Percentiles rank a stretch among this genome's conserved stretches.
Conservation (phyloP, 2,329 filamentous ascomycete genomes). For the Shiraia sp. region DNA sequence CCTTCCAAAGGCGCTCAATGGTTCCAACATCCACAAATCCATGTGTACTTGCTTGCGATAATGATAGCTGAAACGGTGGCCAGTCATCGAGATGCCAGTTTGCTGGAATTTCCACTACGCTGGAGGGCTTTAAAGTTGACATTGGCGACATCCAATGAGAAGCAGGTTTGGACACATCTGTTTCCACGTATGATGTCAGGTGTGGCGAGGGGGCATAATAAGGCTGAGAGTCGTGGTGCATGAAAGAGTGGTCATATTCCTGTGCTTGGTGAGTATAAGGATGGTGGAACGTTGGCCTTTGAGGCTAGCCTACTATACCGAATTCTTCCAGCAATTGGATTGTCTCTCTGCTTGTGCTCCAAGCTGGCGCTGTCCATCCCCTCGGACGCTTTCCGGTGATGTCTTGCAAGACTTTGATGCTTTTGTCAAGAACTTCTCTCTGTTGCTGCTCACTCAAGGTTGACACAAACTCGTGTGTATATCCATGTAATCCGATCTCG, state of each 20-base stretch:
- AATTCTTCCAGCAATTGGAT: slow-evolving; percentile 48
- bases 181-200: slow-evolving; percentile 50
- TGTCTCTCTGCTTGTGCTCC: slow-evolving; percentile 44
- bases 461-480: slow-evolving; percentile 46
- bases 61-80: slow-evolving; percentile 48
- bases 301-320: slow-evolving; percentile 36
- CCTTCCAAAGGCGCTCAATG: slow-evolving; percentile 51
- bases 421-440: slow-evolving; percentile 42
- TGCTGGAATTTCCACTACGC: slow-evolving; percentile 51
- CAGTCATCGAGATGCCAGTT: slow-evolving; percentile 58
- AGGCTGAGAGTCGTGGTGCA: slow-evolving; percentile 54
- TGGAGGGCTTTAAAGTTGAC: slow-evolving; percentile 31
- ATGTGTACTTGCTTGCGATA: slow-evolving; percentile 59
- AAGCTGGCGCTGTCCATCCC: slow-evolving; percentile 52
- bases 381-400: slow-evolving; percentile 48
- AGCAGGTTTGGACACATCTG: slow-evolving; percentile 35
- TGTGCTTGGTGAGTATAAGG: background rate
- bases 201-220: slow-evolving; percentile 39
- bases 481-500: slow-evolving; percentile 48
- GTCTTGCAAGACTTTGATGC: slow-evolving; percentile 44
- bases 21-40: slow-evolving; percentile 49
- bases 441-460: slow-evolving; percentile 49
- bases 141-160: slow-evolving; percentile 47
- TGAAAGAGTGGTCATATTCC: slow-evolving; percentile 58
- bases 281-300: too few species aligned